Evolutionary conservation across 2,329 filamentous ascomycete species (phyloP).

Genomic region (Colletotrichum eremochloae): DNA sequence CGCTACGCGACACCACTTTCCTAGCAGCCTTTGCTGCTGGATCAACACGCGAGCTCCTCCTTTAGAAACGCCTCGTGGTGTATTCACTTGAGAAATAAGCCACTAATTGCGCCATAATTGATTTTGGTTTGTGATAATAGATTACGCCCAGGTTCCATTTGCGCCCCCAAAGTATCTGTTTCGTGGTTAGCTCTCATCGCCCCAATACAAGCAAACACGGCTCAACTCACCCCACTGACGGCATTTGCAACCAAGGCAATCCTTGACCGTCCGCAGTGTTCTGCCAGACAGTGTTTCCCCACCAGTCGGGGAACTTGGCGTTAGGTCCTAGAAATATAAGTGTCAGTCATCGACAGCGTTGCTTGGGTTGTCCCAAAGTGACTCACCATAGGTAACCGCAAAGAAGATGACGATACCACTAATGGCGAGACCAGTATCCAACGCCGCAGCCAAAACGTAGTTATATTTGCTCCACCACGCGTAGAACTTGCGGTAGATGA

Average conservation of each 20-base stretch:
- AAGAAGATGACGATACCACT: conserved; percentile 66
- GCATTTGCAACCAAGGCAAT: conserved; percentile 29
- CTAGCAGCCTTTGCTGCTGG: too few species aligned
- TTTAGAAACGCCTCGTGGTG: too few species aligned
- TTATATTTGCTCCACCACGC: conserved; percentile 72
- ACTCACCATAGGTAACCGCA: conserved; percentile 53
- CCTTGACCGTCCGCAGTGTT: conserved; percentile 32
- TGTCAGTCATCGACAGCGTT: not conserved
- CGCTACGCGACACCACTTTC: too few species aligned
- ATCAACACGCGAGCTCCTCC: too few species aligned
- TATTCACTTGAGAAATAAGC: too few species aligned
- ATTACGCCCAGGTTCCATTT: conserved; percentile 31
- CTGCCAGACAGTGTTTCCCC: conserved; percentile 58
- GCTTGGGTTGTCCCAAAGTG: fast-evolving
- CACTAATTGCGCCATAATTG: too few species aligned
- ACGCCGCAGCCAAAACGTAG: conserved; percentile 69
- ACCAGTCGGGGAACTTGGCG: conserved; percentile 63
- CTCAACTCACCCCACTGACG: not conserved
- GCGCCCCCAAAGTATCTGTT: conserved; percentile 30
- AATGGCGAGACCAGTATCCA: conserved; percentile 69
- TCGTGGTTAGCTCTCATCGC: too few species aligned
- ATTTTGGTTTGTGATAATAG: too few species aligned
- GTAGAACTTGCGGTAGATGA: conserved; percentile 61
- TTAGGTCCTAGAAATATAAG: conserved; percentile 57
- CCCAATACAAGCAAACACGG: too few species aligned